Percentiles rank a stretch among this genome's conserved stretches.
Evolutionary conservation across 1,139 yeast genomes (phyloP).

Genomic region (Pichia sp.): DNA sequence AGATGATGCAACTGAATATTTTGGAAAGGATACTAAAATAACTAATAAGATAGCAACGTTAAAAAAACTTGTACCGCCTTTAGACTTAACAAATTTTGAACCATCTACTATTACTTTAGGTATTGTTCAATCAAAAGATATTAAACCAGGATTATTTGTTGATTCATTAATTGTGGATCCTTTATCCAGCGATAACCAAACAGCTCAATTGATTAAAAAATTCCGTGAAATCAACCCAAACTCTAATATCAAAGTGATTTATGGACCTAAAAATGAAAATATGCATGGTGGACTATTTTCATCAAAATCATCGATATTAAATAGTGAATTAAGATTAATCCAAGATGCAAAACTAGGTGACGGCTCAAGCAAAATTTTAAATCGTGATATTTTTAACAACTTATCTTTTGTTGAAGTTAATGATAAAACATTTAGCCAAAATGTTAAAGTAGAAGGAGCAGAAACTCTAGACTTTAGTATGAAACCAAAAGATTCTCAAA

Average conservation of each 20-base stretch:
- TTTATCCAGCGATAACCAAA: slow-evolving; percentile 20
- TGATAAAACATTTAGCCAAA: slow-evolving; percentile 11
- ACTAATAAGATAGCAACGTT: slow-evolving; percentile 15
- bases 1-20: slow-evolving; percentile 11
- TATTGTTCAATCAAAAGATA: slow-evolving; percentile 19
- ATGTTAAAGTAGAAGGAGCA: slow-evolving; percentile 13
- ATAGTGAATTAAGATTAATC: slow-evolving; percentile 23
- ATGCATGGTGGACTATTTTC: slow-evolving; percentile 15
- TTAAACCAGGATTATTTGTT: slow-evolving; percentile 19
- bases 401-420: slow-evolving; percentile 28
- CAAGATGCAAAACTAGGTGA: slow-evolving; percentile 26
- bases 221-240: slow-evolving; percentile 12
- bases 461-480: slow-evolving; percentile 12
- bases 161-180: slow-evolving; percentile 27
- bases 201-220: slow-evolving; percentile 14
- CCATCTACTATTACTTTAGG: slow-evolving; percentile 25
- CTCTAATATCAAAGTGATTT: slow-evolving; percentile 17
- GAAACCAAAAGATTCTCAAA: slow-evolving; percentile 6
- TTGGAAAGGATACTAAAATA: slow-evolving; percentile 11
- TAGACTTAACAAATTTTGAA: slow-evolving; percentile 9
- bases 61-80: slow-evolving; percentile 12
- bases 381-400: slow-evolving; percentile 26
- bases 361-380: slow-evolving; percentile 14
- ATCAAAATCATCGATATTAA: slow-evolving; percentile 27
- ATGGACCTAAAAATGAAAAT: slow-evolving; percentile 11